phyloP scores from a whole-genome alignment of 2,329 filamentous ascomycete species.

The Neobulgaria alba region DNA sequence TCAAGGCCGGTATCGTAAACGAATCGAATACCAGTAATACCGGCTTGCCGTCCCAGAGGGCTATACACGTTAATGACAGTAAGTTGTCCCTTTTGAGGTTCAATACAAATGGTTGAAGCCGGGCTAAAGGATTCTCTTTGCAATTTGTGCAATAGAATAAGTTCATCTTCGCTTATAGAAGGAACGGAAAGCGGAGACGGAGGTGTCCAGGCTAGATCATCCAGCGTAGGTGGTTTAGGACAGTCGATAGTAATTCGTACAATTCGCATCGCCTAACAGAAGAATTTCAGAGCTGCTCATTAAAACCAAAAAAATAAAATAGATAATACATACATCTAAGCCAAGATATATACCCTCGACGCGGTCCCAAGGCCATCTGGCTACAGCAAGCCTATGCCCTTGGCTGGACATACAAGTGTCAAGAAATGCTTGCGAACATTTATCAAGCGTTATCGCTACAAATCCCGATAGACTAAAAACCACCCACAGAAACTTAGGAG shows the following conservation, averaged over 20 bases:
- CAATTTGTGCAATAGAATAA: slow-evolving; percentile 5
- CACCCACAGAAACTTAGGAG: slow-evolving; percentile 2
- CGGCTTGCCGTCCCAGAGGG: slow-evolving; percentile 4
- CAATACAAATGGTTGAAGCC: slow-evolving; percentile 7
- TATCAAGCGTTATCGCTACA: slow-evolving; percentile 5
- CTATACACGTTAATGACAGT: slow-evolving; percentile 9
- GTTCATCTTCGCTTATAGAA: slow-evolving; percentile 2
- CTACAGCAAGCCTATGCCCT: slow-evolving; percentile 1
- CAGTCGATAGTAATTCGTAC: slow-evolving; percentile 5
- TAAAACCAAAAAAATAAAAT: neutral
- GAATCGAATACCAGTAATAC: slow-evolving; percentile 8
- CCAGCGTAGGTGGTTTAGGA: slow-evolving; percentile 1
- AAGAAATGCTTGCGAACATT: no score
- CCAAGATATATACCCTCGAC: slow-evolving; percentile 8
- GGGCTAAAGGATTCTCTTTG: slow-evolving; percentile 7
- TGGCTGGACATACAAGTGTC: neutral
- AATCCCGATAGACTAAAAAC: slow-evolving; percentile 4
- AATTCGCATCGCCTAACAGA: slow-evolving; percentile 7
- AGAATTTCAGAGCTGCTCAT: slow-evolving; percentile 2
- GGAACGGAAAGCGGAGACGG: slow-evolving; percentile 3
- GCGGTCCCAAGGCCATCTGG: slow-evolving; percentile 2
- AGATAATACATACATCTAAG: slow-evolving; percentile 9
- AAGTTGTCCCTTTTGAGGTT: slow-evolving; percentile 3
- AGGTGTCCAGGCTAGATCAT: slow-evolving; percentile 4
- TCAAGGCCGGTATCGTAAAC: slow-evolving; percentile 4